Evolutionary conservation across 805 yeast species (phyloP).

Genomic region (Sugiyamaella boreocaroliniensis): DNA sequence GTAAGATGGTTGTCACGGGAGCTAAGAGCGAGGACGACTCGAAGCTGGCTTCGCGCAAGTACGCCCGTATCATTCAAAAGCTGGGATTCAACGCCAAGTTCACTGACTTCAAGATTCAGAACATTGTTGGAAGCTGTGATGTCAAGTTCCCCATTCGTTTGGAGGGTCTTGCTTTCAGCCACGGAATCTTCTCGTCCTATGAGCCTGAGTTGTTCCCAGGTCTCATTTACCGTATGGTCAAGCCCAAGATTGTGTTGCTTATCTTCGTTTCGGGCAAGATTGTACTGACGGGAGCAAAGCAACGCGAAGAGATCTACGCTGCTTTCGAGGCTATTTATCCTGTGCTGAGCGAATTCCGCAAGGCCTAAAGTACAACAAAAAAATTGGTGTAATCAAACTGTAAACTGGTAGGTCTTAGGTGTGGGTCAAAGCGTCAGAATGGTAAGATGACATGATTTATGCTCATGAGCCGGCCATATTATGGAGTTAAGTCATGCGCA

Average conservation of each 20-base stretch:
- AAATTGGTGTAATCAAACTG: too few relatives aligned
- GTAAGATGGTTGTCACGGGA: constrained; percentile 99
- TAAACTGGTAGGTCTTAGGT: too few relatives aligned
- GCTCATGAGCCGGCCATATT: too few relatives aligned
- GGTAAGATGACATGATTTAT: too few relatives aligned
- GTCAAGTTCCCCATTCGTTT: constrained; percentile 95
- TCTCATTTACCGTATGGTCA: constrained; percentile 97
- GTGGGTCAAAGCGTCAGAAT: too few relatives aligned
- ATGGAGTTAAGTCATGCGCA: too few relatives aligned
- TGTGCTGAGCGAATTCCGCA: constrained; percentile 95
- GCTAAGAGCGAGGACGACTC: constrained; percentile 98
- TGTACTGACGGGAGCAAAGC: constrained; percentile 97
- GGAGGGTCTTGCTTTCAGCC: constrained; percentile 95
- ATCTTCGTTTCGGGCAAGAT: constrained; percentile 96
- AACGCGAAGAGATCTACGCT: constrained; percentile 95
- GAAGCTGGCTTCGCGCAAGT: constrained; percentile 94
- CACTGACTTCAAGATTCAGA: constrained; percentile 96
- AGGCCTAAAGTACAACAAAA: constrained; percentile 38
- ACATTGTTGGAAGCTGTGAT: constrained; percentile 97
- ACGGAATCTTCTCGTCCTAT: constrained; percentile 97
- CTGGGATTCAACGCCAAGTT: constrained; percentile 97
- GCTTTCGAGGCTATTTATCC: constrained; percentile 98
- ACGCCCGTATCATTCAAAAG: constrained; percentile 96
- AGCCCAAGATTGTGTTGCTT: constrained; percentile 92
- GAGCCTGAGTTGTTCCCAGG: constrained; percentile 99